phyloP scores from a whole-genome alignment of 352 stramenopile species.

The Phytophthora boehmeriae region DNA sequence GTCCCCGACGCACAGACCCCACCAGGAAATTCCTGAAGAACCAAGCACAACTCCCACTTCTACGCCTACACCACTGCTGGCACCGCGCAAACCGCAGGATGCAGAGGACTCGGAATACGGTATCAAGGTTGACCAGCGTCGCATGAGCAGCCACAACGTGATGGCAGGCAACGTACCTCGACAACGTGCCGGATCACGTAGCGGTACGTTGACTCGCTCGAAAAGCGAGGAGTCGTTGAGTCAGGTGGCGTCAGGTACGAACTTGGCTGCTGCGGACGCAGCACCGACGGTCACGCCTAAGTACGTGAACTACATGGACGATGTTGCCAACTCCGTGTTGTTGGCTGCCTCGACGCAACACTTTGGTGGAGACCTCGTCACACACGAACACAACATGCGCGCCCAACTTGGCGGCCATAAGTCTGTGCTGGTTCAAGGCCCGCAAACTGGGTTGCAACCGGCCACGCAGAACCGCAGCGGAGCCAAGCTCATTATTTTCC shows the following conservation, averaged over 20 bases:
- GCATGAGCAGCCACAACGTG: conserved; percentile 38
- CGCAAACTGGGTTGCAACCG: conserved; percentile 37
- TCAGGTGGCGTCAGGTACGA: conserved; percentile 20
- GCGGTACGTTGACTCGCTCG: conserved; percentile 67
- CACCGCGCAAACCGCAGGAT: conserved; percentile 56
- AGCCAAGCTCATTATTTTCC: conserved; percentile 83
- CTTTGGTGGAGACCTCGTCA: conserved; percentile 85
- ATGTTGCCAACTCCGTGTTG: conserved; percentile 73
- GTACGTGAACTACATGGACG: conserved; percentile 76
- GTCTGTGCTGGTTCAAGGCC: conserved; percentile 58
- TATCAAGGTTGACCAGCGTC: conserved; percentile 54
- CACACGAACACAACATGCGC: conserved; percentile 75
- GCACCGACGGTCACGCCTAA: conserved; percentile 44
- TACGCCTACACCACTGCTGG: conserved; percentile 28
- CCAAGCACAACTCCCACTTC: conserved; percentile 28
- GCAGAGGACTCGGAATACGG: conserved; percentile 74
- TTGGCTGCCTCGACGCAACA: conserved; percentile 83
- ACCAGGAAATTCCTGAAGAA: conserved; percentile 22
- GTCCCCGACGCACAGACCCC: conserved; percentile 21
- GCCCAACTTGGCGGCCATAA: conserved; percentile 75
- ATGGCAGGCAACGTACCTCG: conserved; percentile 28
- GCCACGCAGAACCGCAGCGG: conserved; percentile 43
- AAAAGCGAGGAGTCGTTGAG: conserved; percentile 76
- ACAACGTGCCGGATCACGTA: conserved; percentile 47
- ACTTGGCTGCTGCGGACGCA: conserved; percentile 22